phyloP scores from a whole-genome alignment of 768 basidiomycete species.

The Kwoniella pini region DNA sequence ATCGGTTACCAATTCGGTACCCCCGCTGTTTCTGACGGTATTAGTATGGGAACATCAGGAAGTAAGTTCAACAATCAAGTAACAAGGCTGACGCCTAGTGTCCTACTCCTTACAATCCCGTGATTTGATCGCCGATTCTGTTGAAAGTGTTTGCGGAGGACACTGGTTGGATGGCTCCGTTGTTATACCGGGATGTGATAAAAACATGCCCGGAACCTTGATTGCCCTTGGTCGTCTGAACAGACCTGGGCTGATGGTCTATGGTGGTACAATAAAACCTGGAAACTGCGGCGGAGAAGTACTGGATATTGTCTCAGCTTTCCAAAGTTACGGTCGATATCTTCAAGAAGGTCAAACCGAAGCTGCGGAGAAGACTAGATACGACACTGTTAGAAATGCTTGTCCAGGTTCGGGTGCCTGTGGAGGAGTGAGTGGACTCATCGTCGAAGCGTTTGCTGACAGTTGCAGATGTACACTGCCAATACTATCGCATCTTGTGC shows the following conservation, averaged over 20 bases:
- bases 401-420: slow-evolving; percentile 98
- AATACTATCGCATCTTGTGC: slow-evolving; percentile 98
- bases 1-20: slow-evolving; percentile 98
- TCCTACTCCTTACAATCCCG: slow-evolving; percentile 84
- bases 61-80: slow-evolving; percentile 63
- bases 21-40: slow-evolving; percentile 96
- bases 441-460: slow-evolving; percentile 4
- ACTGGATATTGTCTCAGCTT: slow-evolving; percentile 94
- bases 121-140: slow-evolving; percentile 95
- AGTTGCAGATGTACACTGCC: slow-evolving; percentile 87
- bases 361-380: slow-evolving; percentile 78
- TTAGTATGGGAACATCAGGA: slow-evolving; percentile 93
- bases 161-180: slow-evolving; percentile 99
- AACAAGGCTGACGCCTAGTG: slow-evolving; percentile 32
- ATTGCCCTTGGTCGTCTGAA: slow-evolving; percentile 96
- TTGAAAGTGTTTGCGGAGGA: slow-evolving; percentile 92
- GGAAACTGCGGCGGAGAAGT: slow-evolving; percentile 89
- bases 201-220: slow-evolving; percentile 99
- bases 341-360: slow-evolving; percentile 82
- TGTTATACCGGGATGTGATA: slow-evolving; percentile 95
- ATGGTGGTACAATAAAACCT: slow-evolving; percentile 90
- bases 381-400: slow-evolving; percentile 83
- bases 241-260: slow-evolving; percentile 95
- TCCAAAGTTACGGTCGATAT: slow-evolving; percentile 96
- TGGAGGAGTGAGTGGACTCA: slow-evolving; percentile 76